These are phyloP conservation scores for Daldinia decipiens DNA, from an alignment of 495 filamentous ascomycete genomes.

Conservation along the genomic window DNA sequence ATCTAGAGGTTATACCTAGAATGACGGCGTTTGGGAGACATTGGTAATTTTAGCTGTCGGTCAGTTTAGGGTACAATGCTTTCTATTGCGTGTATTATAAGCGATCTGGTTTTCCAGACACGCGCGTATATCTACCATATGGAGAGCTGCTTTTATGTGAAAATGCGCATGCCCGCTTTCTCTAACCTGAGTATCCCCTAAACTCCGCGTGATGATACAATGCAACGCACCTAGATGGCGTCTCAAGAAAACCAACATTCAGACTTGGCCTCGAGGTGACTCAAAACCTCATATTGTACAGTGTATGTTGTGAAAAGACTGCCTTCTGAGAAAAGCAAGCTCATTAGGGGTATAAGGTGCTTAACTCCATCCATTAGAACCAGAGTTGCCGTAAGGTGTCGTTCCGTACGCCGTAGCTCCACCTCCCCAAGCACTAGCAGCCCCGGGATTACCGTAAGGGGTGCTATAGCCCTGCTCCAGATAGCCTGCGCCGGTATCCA, in stretches of 20 bases:
- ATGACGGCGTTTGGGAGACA: conserved; percentile 25
- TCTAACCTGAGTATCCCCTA: conserved; percentile 18
- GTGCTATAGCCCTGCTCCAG: conserved; percentile 78
- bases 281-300: conserved; percentile 32
- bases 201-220: conserved; percentile 39
- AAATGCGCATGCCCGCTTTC: conserved; percentile 10
- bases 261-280: conserved; percentile 10
- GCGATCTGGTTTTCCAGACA: conserved; percentile 3
- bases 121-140: not conserved
- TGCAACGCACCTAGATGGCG: conserved; percentile 17
- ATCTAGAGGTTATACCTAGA: conserved; percentile 41
- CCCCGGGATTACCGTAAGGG: conserved; percentile 71
- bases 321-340: conserved; percentile 1
- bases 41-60: conserved; percentile 9
- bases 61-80: conserved; percentile 6
- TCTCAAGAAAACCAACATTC: conserved; percentile 4
- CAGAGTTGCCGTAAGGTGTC: conserved; percentile 66
- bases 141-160: conserved; percentile 3
- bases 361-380: conserved; percentile 41
- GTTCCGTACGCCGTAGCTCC: conserved; percentile 71
- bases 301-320: not conserved
- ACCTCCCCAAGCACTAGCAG: conserved; percentile 72
- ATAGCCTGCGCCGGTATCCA: conserved; percentile 63
- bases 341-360: not conserved
- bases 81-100: conserved; percentile 9